Evolutionary conservation across 352 stramenopile genomes (phyloP), one percentile per base, ranked within the genome.

Genomic region (Phytopythium chamaehyphon): DNA sequence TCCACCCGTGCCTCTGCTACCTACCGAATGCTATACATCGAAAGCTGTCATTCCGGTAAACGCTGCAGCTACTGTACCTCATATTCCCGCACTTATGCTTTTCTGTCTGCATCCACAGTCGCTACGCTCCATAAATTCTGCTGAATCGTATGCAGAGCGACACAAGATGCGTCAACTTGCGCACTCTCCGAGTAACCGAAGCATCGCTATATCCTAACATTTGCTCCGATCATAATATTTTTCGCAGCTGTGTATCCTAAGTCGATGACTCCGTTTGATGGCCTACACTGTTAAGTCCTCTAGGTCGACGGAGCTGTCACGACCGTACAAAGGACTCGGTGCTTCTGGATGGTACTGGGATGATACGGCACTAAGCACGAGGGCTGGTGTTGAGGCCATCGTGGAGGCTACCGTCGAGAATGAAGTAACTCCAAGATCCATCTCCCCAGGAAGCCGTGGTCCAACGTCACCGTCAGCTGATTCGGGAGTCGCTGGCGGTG

Each of bases 1-100:
- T 33, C 62, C 74, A 10, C 74, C 69, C 1, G 74, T 91, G 26
- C 81, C 81, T 8, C 59, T 89, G 21, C 58, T 80, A 10, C 73
- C 77, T 16, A 40, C 54, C 1, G 65, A 87, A 33, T 67, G 59
- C 40, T 86, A 84, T 52, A 59, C 71, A 14, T 63, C 71, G 31
- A 80, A 89, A 57, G 74, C 65, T 3, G 55, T 77, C 26, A 22
- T 81, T 16, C 62, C 73, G 44, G 76, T 87, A 62, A 14, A 66
- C 31, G 3, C 31, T 23, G 14, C 11, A 9, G 18, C 24, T 6
- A 6, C 2, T 23, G 6, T 36, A n/a, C n/a, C 9, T 31, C 19
- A 16, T 24, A 24, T 21, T 19, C n/a, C 14, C 28, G 23, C 2
- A 39, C 23, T 36, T 26, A 38, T 4, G 5, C 28, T 28, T 28